Base-by-base conservation (phyloP, 2,329 filamentous ascomycete species). In the Hypoxylon sp. region DNA sequence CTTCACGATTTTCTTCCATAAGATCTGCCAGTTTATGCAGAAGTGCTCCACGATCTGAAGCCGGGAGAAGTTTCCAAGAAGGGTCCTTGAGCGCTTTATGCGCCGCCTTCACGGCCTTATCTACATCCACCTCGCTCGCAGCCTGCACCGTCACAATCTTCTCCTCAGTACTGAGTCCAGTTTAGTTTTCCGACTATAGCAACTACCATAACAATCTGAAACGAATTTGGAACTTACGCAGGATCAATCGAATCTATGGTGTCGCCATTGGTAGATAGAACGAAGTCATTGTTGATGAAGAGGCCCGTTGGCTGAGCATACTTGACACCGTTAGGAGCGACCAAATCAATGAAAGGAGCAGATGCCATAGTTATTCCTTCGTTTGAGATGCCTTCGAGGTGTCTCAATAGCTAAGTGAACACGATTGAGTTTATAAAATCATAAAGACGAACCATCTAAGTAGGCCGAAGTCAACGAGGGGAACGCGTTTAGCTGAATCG, bases 41-140 rank as follows among this genome's bases (percentile, higher is more conserved):
- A 48, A 60, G 57, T 9, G 46, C n/a, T 4, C 46, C 57, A n/a
- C 57, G 57, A 8, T 60, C 57, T 8, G 57, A 14, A 3, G 46
- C 35, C 1, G 57, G 35, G n/a, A 51, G 46, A 8, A 44, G 26
- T n/a, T 60, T 60, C 57, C 57, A 60, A 22, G 57, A 51, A 42
- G 57, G 47, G 24, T 51, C 47, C n/a, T 60, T 60, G 6, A 60
- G 35, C 3, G 57, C 57, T 17, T 42, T 51, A 44, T 48, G 57
- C 14, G 57, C 57, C 17, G 57, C 57, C 35, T 52, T 60, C n/a
- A 60, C 57, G 29, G 57, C 57, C 10, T 52, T 60, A n/a, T 60
- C 57, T 3, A 60, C 57, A 29, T 60, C 57, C 14, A 5, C 47
- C 19, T 42, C 47, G 5, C 46, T 17, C n/a, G 57, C 57, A 10